Evolutionary conservation across 495 filamentous ascomycete genomes (phyloP).

Genomic region (Physcia stellaris): DNA sequence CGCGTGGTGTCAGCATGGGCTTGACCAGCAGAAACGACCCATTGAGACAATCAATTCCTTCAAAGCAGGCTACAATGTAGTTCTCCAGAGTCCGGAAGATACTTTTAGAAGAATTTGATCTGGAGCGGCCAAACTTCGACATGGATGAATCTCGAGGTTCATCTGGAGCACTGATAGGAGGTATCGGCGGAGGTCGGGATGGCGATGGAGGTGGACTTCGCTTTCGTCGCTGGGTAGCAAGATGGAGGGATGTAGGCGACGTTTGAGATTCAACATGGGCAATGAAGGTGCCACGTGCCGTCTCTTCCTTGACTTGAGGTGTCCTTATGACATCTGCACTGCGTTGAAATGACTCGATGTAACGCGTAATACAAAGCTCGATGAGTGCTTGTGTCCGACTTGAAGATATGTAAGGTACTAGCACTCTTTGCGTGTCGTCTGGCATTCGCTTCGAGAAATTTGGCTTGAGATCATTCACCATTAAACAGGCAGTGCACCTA

Average conservation of each 20-base stretch:
- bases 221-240: not conserved
- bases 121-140: not conserved
- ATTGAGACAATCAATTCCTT: constrained; percentile 58
- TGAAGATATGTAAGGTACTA: constrained; percentile 8
- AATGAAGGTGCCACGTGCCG: too few relatives aligned
- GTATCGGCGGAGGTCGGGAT: not conserved
- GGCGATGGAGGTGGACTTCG: not conserved
- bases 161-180: not conserved
- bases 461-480: constrained; percentile 68
- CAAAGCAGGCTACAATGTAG: constrained; percentile 56
- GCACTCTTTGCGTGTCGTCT: constrained; percentile 7
- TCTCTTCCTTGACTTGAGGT: not conserved
- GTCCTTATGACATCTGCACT: not conserved
- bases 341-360: constrained; percentile 16
- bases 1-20: constrained; percentile 20
- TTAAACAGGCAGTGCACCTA: constrained; percentile 74
- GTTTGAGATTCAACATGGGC: constrained; percentile 1
- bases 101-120: constrained; percentile 8
- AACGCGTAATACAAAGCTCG: constrained; percentile 7
- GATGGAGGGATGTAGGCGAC: constrained; percentile 15
- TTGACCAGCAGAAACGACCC: constrained; percentile 46
- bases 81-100: constrained; percentile 66
- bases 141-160: not conserved
- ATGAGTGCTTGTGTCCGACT: constrained; percentile 7
- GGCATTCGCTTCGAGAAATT: constrained; percentile 15